phyloP scores from a whole-genome alignment of 2,329 filamentous ascomycete species.

The Zalaria obscura region DNA sequence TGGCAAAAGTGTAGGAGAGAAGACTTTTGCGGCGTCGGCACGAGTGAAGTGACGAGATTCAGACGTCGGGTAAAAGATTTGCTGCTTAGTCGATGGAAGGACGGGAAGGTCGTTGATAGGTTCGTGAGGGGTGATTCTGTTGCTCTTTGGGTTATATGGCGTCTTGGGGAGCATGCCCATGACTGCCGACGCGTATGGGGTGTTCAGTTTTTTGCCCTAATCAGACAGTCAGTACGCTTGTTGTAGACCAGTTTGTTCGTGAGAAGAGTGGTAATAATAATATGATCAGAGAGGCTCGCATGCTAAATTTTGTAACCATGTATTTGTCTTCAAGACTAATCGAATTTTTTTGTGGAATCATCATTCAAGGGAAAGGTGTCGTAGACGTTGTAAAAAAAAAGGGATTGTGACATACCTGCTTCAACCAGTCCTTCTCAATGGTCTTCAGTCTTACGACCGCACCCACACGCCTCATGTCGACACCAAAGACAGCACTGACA shows the following conservation, averaged over 20 bases:
- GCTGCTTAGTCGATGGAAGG: constrained; percentile 38
- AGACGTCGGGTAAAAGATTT: constrained; percentile 49
- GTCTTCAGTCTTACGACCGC: constrained; percentile 77
- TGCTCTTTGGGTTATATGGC: constrained; percentile 22
- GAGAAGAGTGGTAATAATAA: constrained; percentile 4
- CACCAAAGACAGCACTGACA: constrained; percentile 61
- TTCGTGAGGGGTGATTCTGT: constrained; percentile 36
- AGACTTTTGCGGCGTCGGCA: constrained; percentile 48
- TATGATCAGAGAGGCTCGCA: constrained; percentile 58
- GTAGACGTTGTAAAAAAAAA: background rate
- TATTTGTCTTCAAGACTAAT: constrained; percentile 99
- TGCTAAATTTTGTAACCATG: constrained; percentile 76
- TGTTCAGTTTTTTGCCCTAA: constrained; percentile 64
- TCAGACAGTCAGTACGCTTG: constrained; percentile 2
- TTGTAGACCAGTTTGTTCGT: background rate
- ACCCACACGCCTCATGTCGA: constrained; percentile 72
- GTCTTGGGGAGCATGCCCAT: constrained; percentile 67
- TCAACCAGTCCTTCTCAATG: constrained; percentile 64
- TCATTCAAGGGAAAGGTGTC: constrained; percentile 31
- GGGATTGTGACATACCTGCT: constrained; percentile 48
- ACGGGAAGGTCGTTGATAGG: constrained; percentile 50
- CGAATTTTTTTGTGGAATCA: constrained; percentile 66
- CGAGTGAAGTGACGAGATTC: constrained; percentile 53
- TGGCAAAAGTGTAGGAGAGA: constrained; percentile 43
- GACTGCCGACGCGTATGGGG: constrained; percentile 62